phyloP scores from a whole-genome alignment of 2,329 filamentous ascomycete genomes.

The Colletotrichum graminicola region DNA sequence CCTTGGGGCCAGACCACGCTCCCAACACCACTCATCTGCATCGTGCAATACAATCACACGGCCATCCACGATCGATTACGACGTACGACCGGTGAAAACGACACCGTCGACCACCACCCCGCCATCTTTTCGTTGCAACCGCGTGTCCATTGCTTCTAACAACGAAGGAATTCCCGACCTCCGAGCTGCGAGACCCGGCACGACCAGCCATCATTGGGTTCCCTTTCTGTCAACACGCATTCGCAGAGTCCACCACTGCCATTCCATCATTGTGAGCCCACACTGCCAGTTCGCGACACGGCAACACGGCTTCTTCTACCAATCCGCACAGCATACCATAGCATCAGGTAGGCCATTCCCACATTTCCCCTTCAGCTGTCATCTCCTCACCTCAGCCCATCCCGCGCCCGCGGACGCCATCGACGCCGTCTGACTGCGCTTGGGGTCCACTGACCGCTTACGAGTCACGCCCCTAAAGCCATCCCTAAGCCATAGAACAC shows the following conservation, averaged over 20 bases:
- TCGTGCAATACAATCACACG: neutral
- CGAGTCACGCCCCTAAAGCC: conserved; percentile 28
- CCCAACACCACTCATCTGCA: conserved; percentile 4
- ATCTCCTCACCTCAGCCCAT: conserved; percentile 24
- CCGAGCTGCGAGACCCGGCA: conserved; percentile 1
- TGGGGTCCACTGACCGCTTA: conserved; percentile 28
- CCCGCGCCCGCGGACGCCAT: conserved; percentile 16
- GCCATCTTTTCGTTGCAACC: neutral
- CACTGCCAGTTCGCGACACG: neutral
- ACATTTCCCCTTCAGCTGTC: conserved; percentile 1
- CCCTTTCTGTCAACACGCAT: conserved; percentile 8
- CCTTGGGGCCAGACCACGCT: neutral
- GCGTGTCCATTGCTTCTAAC: neutral
- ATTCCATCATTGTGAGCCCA: too few species aligned
- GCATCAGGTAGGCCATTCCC: conserved; percentile 24
- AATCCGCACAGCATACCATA: neutral
- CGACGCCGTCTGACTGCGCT: conserved; percentile 14
- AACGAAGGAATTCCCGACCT: conserved; percentile 7
- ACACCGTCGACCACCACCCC: neutral
- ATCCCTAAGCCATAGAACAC: conserved; percentile 21
- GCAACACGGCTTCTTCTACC: conserved; percentile 17
- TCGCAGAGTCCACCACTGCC: neutral
- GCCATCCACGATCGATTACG: neutral
- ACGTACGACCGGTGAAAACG: neutral
- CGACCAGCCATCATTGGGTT: neutral